phyloP scores from a whole-genome alignment of 768 basidiomycete genomes.

The Kwoniella newhampshirensis region DNA sequence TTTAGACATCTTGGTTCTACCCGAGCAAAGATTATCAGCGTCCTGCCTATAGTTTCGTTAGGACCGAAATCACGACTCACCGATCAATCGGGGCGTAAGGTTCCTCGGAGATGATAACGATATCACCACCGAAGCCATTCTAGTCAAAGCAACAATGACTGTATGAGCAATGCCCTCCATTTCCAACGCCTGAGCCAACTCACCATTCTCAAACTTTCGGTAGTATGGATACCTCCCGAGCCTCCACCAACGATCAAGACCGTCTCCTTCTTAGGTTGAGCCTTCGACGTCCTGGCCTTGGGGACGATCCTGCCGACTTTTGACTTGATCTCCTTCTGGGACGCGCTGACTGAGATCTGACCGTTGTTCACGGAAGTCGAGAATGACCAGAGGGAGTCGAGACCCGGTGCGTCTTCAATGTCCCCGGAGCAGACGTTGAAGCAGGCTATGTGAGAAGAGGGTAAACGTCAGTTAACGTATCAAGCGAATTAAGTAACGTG shows the following conservation, averaged over 20 bases:
- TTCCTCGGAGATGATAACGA: constrained; percentile 79
- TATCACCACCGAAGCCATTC: constrained; percentile 74
- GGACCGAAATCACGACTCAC: constrained; percentile 51
- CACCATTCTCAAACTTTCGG: constrained; percentile 81
- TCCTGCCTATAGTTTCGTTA: too few species aligned
- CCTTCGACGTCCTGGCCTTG: constrained; percentile 55
- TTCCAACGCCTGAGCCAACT: constrained; percentile 17
- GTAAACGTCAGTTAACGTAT: background rate
- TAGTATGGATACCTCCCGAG: constrained; percentile 69
- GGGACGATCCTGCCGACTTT: constrained; percentile 66
- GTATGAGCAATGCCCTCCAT: too few species aligned
- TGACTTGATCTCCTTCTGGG: constrained; percentile 63
- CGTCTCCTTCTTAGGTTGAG: constrained; percentile 57
- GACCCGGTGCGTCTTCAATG: constrained; percentile 81
- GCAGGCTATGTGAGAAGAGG: constrained; percentile 61
- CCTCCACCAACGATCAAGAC: constrained; percentile 87
- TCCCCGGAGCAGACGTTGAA: constrained; percentile 71
- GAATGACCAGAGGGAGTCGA: constrained; percentile 76
- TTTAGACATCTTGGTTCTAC: constrained; percentile 84
- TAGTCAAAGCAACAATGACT: constrained; percentile 48
- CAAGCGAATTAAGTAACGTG: constrained; percentile 2
- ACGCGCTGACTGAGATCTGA: constrained; percentile 76
- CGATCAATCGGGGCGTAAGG: constrained; percentile 78
- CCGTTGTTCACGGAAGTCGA: constrained; percentile 63
- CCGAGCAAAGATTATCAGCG: constrained; percentile 2